Base-by-base conservation (phyloP, 2,329 filamentous ascomycete genomes). In the Colletotrichum sp. region DNA sequence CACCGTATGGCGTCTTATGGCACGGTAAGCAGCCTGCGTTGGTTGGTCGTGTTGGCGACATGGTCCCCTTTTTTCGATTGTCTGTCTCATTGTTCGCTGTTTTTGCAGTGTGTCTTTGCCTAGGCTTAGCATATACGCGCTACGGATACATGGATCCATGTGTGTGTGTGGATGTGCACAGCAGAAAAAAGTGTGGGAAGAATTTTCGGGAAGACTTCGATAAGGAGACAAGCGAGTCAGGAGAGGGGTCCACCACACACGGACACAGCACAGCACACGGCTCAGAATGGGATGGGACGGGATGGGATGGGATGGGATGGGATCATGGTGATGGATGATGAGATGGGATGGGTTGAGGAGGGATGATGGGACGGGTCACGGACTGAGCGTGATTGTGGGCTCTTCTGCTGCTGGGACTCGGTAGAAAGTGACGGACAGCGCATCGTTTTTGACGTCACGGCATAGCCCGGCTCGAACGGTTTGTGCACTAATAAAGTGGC, bases 171-270 rank as follows among this genome's bases (percentile, higher is more conserved):
- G n/a, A 49, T 49, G 44, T 22, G 22, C 44, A 22, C n/a, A 13
- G 44, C n/a, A 22, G 44, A 22, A 49, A 49, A 49, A 49, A 49
- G 25, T 25, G 30, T 69, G 65, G 61, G 63, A 76, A 69, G 74
- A 76, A 69, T 69, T 76, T 76, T 76, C 74, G 70, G 74, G 57
- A 69, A 73, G 19, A 69, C 32, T 76, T 63, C 34, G 64, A 76
- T 76, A 76, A 76, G 64, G 44, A 73, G 64, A 69, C 29, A 69
- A 69, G 71, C 74, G 74, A 76, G 74, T 76, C 74, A 76, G 74
- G 69, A 75, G 74, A 59, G 49, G 44, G 74, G 44, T 19, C 73
- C 74, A 62, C 74, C 39, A 27, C 30, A 32, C 25, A 59, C 55
- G 55, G 49, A 39, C 19, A 49, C 19, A 49, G 44, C 36, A 22